Conservation (phyloP, 2,329 filamentous ascomycete species). For the Cladophialophora immunda region DNA sequence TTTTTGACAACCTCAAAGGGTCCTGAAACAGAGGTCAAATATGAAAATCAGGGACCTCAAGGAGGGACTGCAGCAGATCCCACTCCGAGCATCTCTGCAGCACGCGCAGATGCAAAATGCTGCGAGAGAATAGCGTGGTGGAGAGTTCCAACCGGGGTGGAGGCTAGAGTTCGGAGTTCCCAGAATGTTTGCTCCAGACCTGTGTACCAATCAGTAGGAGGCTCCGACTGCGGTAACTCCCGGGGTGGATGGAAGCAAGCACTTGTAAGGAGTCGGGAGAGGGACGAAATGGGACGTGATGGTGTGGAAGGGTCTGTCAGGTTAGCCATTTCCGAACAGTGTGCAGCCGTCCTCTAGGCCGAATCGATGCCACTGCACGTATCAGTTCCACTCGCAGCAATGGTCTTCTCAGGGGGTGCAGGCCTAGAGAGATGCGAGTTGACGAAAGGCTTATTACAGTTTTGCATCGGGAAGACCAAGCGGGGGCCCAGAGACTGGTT, state of each 20-base stretch:
- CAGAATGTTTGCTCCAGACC: slow-evolving; percentile 24
- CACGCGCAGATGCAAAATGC: slow-evolving; percentile 11
- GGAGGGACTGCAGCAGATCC: slow-evolving; percentile 9
- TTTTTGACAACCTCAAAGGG: neutral
- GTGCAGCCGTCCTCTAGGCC: slow-evolving; percentile 7
- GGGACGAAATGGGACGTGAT: neutral
- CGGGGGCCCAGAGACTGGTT: neutral
- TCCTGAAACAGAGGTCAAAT: slow-evolving; percentile 10
- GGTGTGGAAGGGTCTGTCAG: slow-evolving; percentile 1
- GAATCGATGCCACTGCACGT: neutral
- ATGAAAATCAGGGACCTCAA: slow-evolving; percentile 13
- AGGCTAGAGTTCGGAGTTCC: slow-evolving; percentile 16
- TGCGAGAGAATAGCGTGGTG: slow-evolving; percentile 7
- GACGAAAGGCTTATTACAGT: slow-evolving; percentile 11
- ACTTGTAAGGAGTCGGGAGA: neutral
- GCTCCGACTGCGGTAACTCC: slow-evolving; percentile 23
- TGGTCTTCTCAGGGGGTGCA: neutral
- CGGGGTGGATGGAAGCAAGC: neutral
- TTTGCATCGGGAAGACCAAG: neutral
- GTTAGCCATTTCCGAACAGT: neutral
- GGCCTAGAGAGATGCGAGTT: neutral
- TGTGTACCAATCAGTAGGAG: slow-evolving; percentile 27
- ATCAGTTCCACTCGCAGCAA: slow-evolving; percentile 4
- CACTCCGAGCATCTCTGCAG: slow-evolving; percentile 8
- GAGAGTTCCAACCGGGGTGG: slow-evolving; percentile 15